Percentiles rank a stretch among this genome's conserved stretches.
Evolutionary conservation across 495 filamentous ascomycete genomes (phyloP).

Genomic region (Xylaria flabelliformis): DNA sequence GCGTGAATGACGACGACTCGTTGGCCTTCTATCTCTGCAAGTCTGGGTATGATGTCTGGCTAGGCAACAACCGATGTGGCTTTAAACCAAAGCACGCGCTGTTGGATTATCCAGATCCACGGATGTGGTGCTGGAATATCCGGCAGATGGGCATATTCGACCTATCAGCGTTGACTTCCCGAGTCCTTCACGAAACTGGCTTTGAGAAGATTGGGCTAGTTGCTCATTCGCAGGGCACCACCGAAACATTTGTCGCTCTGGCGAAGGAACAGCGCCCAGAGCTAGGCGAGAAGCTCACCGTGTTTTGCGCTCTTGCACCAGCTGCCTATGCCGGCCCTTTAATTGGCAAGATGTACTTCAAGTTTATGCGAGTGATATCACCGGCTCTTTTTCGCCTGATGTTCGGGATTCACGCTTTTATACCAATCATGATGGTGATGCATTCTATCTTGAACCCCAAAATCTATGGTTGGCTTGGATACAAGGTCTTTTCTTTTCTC

Average conservation of each 20-base stretch:
- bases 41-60: conserved; percentile 94
- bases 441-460: conserved; percentile 66
- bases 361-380: conserved; percentile 84
- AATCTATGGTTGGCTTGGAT: conserved; percentile 85
- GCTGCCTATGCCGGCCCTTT: conserved; percentile 90
- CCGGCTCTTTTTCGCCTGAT: conserved; percentile 77
- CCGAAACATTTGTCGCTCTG: conserved; percentile 86
- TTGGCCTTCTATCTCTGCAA: conserved; percentile 93
- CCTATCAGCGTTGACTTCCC: conserved; percentile 84
- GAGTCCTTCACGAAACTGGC: conserved; percentile 80
- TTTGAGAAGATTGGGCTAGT: conserved; percentile 85
- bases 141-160: conserved; percentile 92
- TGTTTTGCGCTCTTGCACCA: conserved; percentile 92
- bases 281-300: conserved; percentile 80
- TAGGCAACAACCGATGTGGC: conserved; percentile 94
- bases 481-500: conserved; percentile 87
- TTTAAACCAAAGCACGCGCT: conserved; percentile 76
- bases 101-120: conserved; percentile 75
- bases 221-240: conserved; percentile 91
- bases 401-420: conserved; percentile 95
- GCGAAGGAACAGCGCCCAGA: conserved; percentile 93
- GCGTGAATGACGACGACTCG: conserved; percentile 86
- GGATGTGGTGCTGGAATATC: conserved; percentile 99
- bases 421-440: conserved; percentile 92
- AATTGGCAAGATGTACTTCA: conserved; percentile 87